Evolutionary conservation across 495 filamentous ascomycete species (phyloP).

Genomic region (Neurospora discreta): DNA sequence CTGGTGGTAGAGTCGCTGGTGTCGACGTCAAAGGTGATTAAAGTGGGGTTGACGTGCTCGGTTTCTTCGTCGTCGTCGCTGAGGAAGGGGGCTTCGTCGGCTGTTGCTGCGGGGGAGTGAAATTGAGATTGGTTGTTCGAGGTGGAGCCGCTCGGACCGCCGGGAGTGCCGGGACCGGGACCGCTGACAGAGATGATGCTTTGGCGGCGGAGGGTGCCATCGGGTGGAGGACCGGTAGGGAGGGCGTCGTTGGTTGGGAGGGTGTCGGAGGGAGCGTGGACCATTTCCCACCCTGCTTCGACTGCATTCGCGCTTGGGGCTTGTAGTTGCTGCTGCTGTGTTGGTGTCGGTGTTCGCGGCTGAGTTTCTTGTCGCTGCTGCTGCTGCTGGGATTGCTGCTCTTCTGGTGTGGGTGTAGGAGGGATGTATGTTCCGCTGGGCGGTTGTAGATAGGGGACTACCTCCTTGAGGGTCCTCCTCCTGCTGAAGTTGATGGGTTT

Average conservation of each 20-base stretch:
- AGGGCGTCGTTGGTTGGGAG: not conserved
- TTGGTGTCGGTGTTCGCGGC: not conserved
- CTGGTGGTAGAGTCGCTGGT: slow-evolving; percentile 27
- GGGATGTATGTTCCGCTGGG: not conserved
- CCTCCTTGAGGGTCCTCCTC: not conserved
- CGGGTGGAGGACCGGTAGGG: slow-evolving; percentile 14
- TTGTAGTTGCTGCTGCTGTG: not conserved
- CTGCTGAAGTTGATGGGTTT: slow-evolving; percentile 8
- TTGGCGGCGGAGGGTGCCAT: slow-evolving; percentile 20
- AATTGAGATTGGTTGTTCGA: not conserved
- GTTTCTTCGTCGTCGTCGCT: slow-evolving; percentile 37
- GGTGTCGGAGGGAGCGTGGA: not conserved
- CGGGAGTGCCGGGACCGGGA: not conserved
- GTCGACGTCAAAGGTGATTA: slow-evolving; percentile 49
- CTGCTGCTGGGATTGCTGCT: not conserved
- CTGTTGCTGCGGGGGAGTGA: not conserved
- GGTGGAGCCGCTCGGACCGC: too few species aligned
- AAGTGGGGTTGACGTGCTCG: slow-evolving; percentile 36
- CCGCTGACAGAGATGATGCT: slow-evolving; percentile 13
- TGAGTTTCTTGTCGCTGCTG: not conserved
- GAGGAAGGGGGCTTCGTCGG: slow-evolving; percentile 7
- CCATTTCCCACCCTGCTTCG: not conserved
- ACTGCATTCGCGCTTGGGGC: not conserved
- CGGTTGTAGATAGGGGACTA: not conserved
- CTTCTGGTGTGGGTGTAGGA: not conserved